These are phyloP conservation scores for Russula sp. DNA, from an alignment of 768 basidiomycete genomes.

Conservation along the genomic window DNA sequence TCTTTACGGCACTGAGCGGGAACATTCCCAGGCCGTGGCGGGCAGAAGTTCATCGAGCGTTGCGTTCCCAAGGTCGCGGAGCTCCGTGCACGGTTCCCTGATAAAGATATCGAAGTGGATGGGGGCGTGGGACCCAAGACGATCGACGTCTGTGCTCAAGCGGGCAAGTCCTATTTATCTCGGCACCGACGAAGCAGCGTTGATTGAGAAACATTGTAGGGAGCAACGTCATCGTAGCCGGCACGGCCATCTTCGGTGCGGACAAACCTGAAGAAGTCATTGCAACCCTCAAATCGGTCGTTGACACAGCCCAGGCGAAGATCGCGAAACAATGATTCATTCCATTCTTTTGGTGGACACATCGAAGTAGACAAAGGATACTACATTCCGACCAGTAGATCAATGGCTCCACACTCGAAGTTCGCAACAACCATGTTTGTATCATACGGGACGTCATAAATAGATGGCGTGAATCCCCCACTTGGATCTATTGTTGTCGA, in stretches of 20 bases:
- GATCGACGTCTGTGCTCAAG: slow-evolving; percentile 79
- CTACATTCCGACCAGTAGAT: neutral
- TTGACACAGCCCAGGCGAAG: slow-evolving; percentile 61
- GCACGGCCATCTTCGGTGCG: slow-evolving; percentile 89
- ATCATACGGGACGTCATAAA: neutral
- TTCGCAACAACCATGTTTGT: neutral
- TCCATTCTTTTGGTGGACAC: neutral
- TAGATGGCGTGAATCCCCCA: slow-evolving; percentile 5
- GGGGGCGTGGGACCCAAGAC: slow-evolving; percentile 95
- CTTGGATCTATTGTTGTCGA: neutral
- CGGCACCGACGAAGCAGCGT: neutral
- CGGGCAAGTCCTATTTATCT: slow-evolving; percentile 47
- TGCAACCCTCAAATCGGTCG: slow-evolving; percentile 55
- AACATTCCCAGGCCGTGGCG: slow-evolving; percentile 63
- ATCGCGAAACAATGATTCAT: slow-evolving; percentile 21
- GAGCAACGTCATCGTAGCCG: slow-evolving; percentile 97
- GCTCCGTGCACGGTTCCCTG: slow-evolving; percentile 82
- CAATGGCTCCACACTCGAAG: neutral
- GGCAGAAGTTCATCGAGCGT: slow-evolving; percentile 92
- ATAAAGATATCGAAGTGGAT: slow-evolving; percentile 97
- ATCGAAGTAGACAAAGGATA: neutral
- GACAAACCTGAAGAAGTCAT: slow-evolving; percentile 78
- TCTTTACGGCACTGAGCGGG: neutral
- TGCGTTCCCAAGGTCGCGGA: slow-evolving; percentile 92
- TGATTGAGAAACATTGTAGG: slow-evolving; percentile 40